Base-by-base conservation (phyloP, 441 rosid species). In the Bruguiera hainesii region DNA sequence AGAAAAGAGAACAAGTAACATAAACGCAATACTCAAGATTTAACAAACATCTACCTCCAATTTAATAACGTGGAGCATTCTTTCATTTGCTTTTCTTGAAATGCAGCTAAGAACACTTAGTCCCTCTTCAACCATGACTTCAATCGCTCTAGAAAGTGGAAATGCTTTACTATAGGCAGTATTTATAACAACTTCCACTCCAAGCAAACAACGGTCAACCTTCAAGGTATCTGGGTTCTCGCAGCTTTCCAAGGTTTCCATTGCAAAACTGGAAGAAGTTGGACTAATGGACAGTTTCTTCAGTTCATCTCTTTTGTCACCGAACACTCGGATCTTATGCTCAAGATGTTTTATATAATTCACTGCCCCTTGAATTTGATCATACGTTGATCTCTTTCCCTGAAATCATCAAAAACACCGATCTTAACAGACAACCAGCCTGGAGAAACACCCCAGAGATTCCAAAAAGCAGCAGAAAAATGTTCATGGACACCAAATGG, bases 341-440 rank as follows among this genome's bases (percentile, higher is more conserved):
- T 83, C 71, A 26, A 82, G 60, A 51, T 81, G 69, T 60, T 79
- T 80, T 64, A 89, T 84, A 71, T 85, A 89, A 37, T 79, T 81
- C 57, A 67, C 82, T 18, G 93, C 80, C 66, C 81, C 68, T 6
- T 65, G 76, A 71, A 87, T 70, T 59, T 84, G 93, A 75, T 89
- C 96, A 20, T 85, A 75, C 64, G 74, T 69, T 0, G 93, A 78
- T 62, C 89, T 77, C 73, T 80, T 89, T 52, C 91, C 96, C 93
- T 87, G 73, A 25, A 66, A 28, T 7, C 37, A 20, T 19, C 18
- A 15, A 60, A 7, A 56, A 52, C 55, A 2, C 52, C 20, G 15
- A 51, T 6, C 5, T 3, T 13, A 23, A 31, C 9, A 15, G 9
- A 7, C 49, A 29, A 28, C 10, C 2, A 28, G 42, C 39, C 33